Evolutionary conservation across 169 alveolate species (phyloP).

Genomic region (Cryptosporidium ryanae): DNA sequence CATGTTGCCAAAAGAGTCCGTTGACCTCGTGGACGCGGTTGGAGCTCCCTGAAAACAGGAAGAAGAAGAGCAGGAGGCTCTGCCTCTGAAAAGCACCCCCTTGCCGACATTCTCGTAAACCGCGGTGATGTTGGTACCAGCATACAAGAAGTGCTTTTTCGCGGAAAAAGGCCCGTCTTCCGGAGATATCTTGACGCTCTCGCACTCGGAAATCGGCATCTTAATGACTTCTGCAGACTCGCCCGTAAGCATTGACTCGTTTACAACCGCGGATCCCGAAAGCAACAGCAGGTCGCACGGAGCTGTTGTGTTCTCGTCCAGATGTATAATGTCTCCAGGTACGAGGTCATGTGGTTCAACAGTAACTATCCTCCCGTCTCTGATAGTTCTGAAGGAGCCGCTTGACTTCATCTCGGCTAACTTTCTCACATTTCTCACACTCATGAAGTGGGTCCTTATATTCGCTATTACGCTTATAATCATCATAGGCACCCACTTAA

Average conservation of each 20-base stretch:
- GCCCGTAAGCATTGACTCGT: constrained; percentile 89
- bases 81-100: constrained; percentile 1
- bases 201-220: constrained; percentile 80
- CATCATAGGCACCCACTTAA: constrained; percentile 77
- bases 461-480: constrained; percentile 64
- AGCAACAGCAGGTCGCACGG: constrained; percentile 87
- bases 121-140: constrained; percentile 79
- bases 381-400: constrained; percentile 39
- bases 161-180: constrained; percentile 79
- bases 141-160: constrained; percentile 77
- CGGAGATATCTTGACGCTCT: constrained; percentile 61
- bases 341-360: constrained; percentile 79
- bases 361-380: constrained; percentile 36
- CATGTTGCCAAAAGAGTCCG: constrained; percentile 23
- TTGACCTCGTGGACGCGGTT: constrained; percentile 62
- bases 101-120: constrained; percentile 50
- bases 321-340: constrained; percentile 87
- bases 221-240: constrained; percentile 84
- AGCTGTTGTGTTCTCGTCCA: constrained; percentile 81
- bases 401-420: constrained; percentile 74
- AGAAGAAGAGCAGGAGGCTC: not conserved
- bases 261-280: constrained; percentile 84
- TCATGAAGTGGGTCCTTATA: constrained; percentile 74
- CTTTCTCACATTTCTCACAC: constrained; percentile 61
- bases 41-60: constrained; percentile 1